Percentiles rank a stretch among this genome's conserved stretches.
phyloP scores from a whole-genome alignment of 441 rosid species.

The Geranium incanum region DNA sequence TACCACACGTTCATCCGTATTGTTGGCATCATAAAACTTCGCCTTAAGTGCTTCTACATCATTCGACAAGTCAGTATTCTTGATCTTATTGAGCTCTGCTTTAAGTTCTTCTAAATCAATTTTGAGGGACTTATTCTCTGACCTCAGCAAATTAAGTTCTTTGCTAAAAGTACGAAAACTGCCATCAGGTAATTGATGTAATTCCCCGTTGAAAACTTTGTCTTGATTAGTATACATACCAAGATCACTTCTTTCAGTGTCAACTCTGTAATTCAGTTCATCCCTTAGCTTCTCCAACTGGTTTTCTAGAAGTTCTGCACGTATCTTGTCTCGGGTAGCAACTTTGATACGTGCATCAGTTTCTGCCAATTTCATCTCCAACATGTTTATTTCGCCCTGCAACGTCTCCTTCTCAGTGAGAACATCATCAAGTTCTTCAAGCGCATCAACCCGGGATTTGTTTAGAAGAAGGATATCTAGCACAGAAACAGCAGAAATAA shows the following conservation, averaged over 20 bases:
- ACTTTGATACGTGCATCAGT: slow-evolving; percentile 71
- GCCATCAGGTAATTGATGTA: slow-evolving; percentile 28
- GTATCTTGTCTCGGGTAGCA: slow-evolving; percentile 69
- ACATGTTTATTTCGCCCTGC: slow-evolving; percentile 58
- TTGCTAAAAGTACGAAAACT: slow-evolving; percentile 39
- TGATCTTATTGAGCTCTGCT: slow-evolving; percentile 31
- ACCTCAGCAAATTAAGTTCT: slow-evolving; percentile 56
- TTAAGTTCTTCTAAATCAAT: slow-evolving; percentile 57
- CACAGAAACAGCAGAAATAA: slow-evolving; percentile 9
- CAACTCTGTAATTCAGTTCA: slow-evolving; percentile 42
- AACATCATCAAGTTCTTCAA: slow-evolving; percentile 61
- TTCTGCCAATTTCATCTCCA: slow-evolving; percentile 73
- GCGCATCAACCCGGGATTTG: slow-evolving; percentile 69
- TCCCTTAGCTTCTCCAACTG: slow-evolving; percentile 60
- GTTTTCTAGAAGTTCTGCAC: slow-evolving; percentile 55
- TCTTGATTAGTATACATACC: slow-evolving; percentile 22
- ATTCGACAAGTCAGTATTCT: neutral
- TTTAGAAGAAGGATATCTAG: slow-evolving; percentile 80
- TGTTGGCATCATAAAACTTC: slow-evolving; percentile 28
- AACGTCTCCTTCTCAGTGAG: slow-evolving; percentile 64
- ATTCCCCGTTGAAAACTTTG: slow-evolving; percentile 24
- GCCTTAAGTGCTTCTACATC: slow-evolving; percentile 5
- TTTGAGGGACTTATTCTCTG: slow-evolving; percentile 57
- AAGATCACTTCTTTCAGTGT: slow-evolving; percentile 23
- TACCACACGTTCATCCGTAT: slow-evolving; percentile 55